phyloP scores from a whole-genome alignment of 352 stramenopile species.

The Globisporangium mamillatum region DNA sequence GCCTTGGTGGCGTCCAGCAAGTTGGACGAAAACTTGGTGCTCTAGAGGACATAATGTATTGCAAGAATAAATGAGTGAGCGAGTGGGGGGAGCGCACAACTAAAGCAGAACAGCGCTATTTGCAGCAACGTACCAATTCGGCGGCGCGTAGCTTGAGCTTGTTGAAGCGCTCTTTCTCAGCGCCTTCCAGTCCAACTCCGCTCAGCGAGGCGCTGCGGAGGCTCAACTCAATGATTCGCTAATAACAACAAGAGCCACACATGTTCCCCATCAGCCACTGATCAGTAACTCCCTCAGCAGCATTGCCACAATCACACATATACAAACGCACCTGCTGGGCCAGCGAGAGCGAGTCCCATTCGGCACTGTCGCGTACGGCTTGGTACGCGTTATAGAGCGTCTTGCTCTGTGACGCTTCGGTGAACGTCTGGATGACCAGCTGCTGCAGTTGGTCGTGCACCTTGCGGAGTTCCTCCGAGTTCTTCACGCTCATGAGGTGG shows the following conservation, averaged over 20 bases:
- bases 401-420: conserved; percentile 90
- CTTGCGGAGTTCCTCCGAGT: conserved; percentile 92
- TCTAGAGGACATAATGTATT: conserved; percentile 29
- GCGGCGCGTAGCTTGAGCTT: conserved; percentile 92
- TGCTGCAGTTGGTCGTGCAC: conserved; percentile 93
- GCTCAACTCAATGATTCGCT: conserved; percentile 88
- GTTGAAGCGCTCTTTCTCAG: conserved; percentile 94
- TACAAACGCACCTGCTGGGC: conserved; percentile 48
- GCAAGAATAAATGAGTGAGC: not conserved
- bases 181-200: conserved; percentile 92
- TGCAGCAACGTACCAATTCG: conserved; percentile 61
- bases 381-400: conserved; percentile 90
- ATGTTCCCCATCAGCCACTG: not conserved
- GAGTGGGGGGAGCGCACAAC: no score
- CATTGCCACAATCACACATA: not conserved
- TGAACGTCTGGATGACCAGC: conserved; percentile 92
- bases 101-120: not conserved
- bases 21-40: conserved; percentile 96
- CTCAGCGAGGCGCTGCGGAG: conserved; percentile 88
- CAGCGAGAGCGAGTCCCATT: conserved; percentile 53
- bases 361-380: conserved; percentile 60
- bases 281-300: not conserved
- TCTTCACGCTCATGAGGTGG: conserved; percentile 97
- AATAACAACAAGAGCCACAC: not conserved
- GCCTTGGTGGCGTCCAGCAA: conserved; percentile 96